Conservation (phyloP, 2,329 filamentous ascomycete species). For the Neofusicoccum kwambonambiense region DNA sequence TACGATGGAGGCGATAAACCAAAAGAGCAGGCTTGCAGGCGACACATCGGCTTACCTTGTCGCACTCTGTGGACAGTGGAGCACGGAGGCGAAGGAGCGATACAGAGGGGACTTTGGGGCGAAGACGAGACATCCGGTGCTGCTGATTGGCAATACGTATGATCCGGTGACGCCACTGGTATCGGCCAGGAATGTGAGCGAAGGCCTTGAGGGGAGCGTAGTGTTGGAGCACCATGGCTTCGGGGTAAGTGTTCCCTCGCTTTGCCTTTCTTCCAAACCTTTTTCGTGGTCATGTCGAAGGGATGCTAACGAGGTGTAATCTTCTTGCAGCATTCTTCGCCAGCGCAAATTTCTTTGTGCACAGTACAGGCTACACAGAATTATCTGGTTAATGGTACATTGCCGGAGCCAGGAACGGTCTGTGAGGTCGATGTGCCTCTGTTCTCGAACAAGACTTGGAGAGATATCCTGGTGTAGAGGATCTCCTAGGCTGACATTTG, state of each 20-base stretch:
- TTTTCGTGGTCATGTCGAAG: no score
- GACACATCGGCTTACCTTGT: neutral
- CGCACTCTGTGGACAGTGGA: slow-evolving; percentile 36
- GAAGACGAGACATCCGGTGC: neutral
- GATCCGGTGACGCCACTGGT: slow-evolving; percentile 5
- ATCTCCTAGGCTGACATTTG: no score
- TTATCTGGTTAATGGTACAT: slow-evolving; percentile 20
- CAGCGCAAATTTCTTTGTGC: slow-evolving; percentile 17
- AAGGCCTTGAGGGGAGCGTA: slow-evolving; percentile 43
- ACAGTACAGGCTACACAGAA: slow-evolving; percentile 14
- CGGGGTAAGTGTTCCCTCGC: slow-evolving; percentile 21
- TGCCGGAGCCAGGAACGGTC: slow-evolving; percentile 19
- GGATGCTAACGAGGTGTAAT: neutral
- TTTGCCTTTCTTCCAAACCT: neutral
- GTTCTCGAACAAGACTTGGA: slow-evolving; percentile 1
- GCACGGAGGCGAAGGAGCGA: slow-evolving; percentile 32
- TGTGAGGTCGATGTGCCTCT: slow-evolving; percentile 17
- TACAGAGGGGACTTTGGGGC: slow-evolving; percentile 30
- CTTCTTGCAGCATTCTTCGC: slow-evolving; percentile 16
- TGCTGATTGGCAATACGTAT: neutral
- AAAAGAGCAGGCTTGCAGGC: neutral
- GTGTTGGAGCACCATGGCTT: slow-evolving; percentile 45
- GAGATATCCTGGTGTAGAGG: no score
- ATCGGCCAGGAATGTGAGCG: slow-evolving; percentile 39
- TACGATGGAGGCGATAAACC: no score